A percentile compares a stretch with the other conserved stretches of the same genome.
phyloP scores from a whole-genome alignment of 192 early-diverging fungal genomes.

The Entomortierella chlamydospora region DNA sequence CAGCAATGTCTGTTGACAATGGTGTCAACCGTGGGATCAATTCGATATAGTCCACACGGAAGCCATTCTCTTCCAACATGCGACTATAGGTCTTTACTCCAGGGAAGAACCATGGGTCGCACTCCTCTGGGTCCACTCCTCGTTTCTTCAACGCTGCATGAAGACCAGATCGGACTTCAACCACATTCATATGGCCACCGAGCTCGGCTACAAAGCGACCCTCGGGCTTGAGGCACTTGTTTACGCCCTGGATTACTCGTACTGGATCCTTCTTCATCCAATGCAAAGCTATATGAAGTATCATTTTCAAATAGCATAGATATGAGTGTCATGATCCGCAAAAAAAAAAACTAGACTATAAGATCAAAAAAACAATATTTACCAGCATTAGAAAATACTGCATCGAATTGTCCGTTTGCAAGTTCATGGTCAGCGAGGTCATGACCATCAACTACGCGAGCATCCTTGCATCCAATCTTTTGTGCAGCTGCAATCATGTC shows the following conservation, averaged over 20 bases:
- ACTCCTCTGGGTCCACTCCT: slow-evolving; percentile 50
- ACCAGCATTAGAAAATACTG: slow-evolving; percentile 78
- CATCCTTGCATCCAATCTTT: slow-evolving; percentile 46
- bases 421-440: slow-evolving; percentile 56
- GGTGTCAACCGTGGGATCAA: slow-evolving; percentile 66
- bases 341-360: neutral
- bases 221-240: slow-evolving; percentile 60
- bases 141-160: slow-evolving; percentile 57
- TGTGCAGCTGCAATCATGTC: slow-evolving; percentile 68
- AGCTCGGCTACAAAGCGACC: slow-evolving; percentile 70
- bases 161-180: slow-evolving; percentile 18
- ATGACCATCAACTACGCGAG: slow-evolving; percentile 67
- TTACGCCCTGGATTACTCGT: slow-evolving; percentile 68
- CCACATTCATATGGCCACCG: slow-evolving; percentile 34
- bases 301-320: neutral
- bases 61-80: slow-evolving; percentile 63
- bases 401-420: slow-evolving; percentile 66
- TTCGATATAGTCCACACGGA: slow-evolving; percentile 58
- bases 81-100: slow-evolving; percentile 58
- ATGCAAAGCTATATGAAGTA: slow-evolving; percentile 65
- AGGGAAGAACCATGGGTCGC: slow-evolving; percentile 58
- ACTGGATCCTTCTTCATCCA: slow-evolving; percentile 75
- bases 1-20: slow-evolving; percentile 65
- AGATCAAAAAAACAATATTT: neutral
- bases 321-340: neutral